Conservation (phyloP, 345 rosid species). For the Carallia pectinifolia region DNA sequence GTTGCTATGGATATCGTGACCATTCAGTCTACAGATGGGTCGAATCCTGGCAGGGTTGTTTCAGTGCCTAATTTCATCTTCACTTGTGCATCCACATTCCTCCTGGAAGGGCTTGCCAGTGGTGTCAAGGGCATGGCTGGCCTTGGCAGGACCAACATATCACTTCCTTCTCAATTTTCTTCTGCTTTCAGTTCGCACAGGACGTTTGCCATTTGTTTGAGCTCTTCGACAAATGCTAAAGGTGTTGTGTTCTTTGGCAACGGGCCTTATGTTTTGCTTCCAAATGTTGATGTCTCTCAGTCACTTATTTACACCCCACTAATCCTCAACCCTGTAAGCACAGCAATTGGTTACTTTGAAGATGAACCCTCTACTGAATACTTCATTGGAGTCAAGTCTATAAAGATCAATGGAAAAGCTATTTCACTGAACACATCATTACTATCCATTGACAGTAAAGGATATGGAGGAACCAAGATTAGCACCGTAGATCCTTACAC, state of each 20-base stretch:
- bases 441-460: not conserved
- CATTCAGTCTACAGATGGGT: not conserved
- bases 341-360: not conserved
- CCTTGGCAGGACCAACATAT: slow-evolving; percentile 8
- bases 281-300: not conserved
- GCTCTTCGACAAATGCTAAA: not conserved
- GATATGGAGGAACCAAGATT: not conserved
- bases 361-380: not conserved
- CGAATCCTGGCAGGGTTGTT: not conserved
- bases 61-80: not conserved
- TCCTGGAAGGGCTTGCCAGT: not conserved
- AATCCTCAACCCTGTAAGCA: not conserved
- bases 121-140: slow-evolving; percentile 2
- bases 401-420: not conserved
- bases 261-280: not conserved
- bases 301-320: not conserved
- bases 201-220: not conserved
- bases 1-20: not conserved
- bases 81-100: not conserved
- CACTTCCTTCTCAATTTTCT: not conserved
- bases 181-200: not conserved
- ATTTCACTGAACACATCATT: not conserved
- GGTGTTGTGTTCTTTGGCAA: not conserved
- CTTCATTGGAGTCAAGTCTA: not conserved
- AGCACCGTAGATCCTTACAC: not conserved